phyloP scores from a whole-genome alignment of 2,329 filamentous ascomycete genomes.

The Phoma sp. region DNA sequence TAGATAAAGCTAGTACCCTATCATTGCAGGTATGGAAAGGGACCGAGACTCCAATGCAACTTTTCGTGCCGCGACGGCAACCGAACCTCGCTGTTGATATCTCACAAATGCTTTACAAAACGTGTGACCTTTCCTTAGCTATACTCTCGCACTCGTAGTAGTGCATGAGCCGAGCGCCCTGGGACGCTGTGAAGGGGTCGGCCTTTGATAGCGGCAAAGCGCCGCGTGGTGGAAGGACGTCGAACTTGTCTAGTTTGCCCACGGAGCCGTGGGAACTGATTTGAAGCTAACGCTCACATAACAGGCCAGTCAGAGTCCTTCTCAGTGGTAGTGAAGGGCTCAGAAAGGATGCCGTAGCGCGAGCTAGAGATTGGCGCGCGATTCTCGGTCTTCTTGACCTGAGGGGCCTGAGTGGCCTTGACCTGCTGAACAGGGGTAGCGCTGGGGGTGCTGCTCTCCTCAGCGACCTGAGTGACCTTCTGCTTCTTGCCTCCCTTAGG shows the following conservation, averaged over 20 bases:
- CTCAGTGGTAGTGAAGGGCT: conserved; percentile 31
- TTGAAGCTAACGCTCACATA: conserved; percentile 30
- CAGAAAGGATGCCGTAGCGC: conserved; percentile 40
- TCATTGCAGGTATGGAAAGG: conserved; percentile 14
- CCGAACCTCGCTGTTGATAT: conserved; percentile 12
- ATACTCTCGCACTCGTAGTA: neutral
- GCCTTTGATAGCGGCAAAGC: neutral
- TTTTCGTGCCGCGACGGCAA: conserved; percentile 9
- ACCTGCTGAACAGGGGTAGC: conserved; percentile 30
- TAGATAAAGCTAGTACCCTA: conserved; percentile 5
- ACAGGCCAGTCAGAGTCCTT: conserved; percentile 53
- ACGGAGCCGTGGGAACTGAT: neutral
- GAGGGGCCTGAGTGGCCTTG: conserved; percentile 27
- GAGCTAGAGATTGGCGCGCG: conserved; percentile 33
- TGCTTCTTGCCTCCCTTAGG: conserved; percentile 62
- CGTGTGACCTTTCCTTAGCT: neutral
- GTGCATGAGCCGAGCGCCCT: neutral
- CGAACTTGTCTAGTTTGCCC: neutral
- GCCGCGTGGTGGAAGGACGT: neutral
- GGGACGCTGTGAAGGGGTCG: neutral
- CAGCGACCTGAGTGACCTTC: conserved; percentile 55
- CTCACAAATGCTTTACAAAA: conserved; percentile 22
- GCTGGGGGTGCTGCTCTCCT: conserved; percentile 47
- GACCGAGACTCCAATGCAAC: conserved; percentile 9
- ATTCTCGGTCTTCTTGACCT: conserved; percentile 35